Percentiles rank a stretch among this genome's conserved stretches.
Conservation (phyloP, 2,329 filamentous ascomycete species). For the Botrytis elliptica region DNA sequence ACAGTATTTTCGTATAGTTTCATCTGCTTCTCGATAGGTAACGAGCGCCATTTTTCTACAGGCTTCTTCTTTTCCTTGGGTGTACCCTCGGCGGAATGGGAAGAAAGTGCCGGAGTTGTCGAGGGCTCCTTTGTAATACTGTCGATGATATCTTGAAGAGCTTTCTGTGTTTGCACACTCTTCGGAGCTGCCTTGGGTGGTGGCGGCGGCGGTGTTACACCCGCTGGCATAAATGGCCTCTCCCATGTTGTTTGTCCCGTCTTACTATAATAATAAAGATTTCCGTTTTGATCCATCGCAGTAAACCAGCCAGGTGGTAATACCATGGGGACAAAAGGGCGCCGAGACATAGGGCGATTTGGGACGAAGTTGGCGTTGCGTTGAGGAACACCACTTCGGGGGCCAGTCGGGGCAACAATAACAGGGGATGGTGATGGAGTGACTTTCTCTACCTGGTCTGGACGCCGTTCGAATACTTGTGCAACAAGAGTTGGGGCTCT, state of each 20-base stretch:
- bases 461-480: slow-evolving; percentile 59
- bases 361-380: slow-evolving; percentile 53
- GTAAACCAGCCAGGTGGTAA: slow-evolving; percentile 86
- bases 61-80: slow-evolving; percentile 57
- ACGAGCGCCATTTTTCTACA: slow-evolving; percentile 68
- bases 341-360: slow-evolving; percentile 55
- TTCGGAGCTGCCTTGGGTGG: slow-evolving; percentile 53
- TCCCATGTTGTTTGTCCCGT: slow-evolving; percentile 79
- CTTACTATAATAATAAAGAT: slow-evolving; percentile 82
- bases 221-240: slow-evolving; percentile 67
- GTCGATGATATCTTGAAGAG: slow-evolving; percentile 81
- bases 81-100: slow-evolving; percentile 52
- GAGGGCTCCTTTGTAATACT: slow-evolving; percentile 67
- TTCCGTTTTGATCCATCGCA: slow-evolving; percentile 67
- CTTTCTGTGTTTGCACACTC: slow-evolving; percentile 57
- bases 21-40: slow-evolving; percentile 82
- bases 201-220: slow-evolving; percentile 52
- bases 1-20: slow-evolving; percentile 94
- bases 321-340: slow-evolving; percentile 52
- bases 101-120: slow-evolving; percentile 59
- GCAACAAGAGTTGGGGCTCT: slow-evolving; percentile 50
- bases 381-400: slow-evolving; percentile 49
- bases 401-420: slow-evolving; percentile 48
- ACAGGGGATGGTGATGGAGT: slow-evolving; percentile 37
- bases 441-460: slow-evolving; percentile 53